phyloP scores from a whole-genome alignment of 768 basidiomycete genomes.

The Psilocybe sp. region DNA sequence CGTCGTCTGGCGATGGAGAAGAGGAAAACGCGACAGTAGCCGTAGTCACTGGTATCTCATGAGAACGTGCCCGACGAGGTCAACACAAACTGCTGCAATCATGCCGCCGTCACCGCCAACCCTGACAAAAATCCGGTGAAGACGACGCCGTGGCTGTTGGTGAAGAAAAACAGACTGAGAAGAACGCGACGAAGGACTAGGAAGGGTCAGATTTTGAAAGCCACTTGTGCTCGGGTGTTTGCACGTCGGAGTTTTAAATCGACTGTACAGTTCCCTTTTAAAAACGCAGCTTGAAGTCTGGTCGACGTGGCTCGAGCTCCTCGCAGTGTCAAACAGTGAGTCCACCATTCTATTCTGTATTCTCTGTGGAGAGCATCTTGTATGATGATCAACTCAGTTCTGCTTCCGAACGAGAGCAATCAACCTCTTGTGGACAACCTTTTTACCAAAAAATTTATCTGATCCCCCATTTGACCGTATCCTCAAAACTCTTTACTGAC shows the following conservation, averaged over 20 bases:
- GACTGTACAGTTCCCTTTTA: slow-evolving; percentile 40
- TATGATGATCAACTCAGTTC: slow-evolving; percentile 70
- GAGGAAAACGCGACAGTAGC: too few relatives aligned
- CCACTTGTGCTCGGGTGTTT: slow-evolving; percentile 3
- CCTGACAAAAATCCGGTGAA: too few relatives aligned
- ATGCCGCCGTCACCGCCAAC: too few relatives aligned
- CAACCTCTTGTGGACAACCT: slow-evolving; percentile 73
- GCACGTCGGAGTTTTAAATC: slow-evolving; percentile 29
- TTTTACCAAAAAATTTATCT: slow-evolving; percentile 59
- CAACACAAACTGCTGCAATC: too few relatives aligned
- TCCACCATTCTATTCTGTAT: slow-evolving; percentile 5
- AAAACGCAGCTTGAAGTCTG: slow-evolving; percentile 3
- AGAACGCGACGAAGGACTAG: background rate
- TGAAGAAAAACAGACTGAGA: background rate
- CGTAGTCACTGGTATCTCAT: too few relatives aligned
- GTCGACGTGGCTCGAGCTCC: background rate
- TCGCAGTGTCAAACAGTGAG: slow-evolving; percentile 20
- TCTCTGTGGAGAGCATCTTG: slow-evolving; percentile 13
- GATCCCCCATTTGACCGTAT: slow-evolving; percentile 29
- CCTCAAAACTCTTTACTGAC: slow-evolving; percentile 18
- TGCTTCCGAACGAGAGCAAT: slow-evolving; percentile 77
- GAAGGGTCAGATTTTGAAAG: slow-evolving; percentile 15
- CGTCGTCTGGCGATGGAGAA: too few relatives aligned
- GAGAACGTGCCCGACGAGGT: too few relatives aligned
- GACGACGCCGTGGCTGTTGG: background rate